These are phyloP conservation scores for Aphanomyces stellatus DNA, from an alignment of 352 stramenopile species.

Conservation along the genomic window DNA sequence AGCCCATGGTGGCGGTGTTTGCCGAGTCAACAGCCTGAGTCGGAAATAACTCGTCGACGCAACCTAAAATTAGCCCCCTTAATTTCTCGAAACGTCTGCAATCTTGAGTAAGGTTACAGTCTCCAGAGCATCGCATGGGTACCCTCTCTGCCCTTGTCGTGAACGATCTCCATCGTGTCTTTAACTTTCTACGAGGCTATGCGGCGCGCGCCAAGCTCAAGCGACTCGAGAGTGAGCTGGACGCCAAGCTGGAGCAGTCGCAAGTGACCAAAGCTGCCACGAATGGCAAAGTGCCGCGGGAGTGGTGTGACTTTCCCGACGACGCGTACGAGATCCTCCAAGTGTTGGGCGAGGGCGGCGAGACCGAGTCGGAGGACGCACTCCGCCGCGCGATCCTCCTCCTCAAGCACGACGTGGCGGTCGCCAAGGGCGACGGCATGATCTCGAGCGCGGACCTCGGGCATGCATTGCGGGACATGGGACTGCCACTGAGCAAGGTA, in stretches of 20 bases:
- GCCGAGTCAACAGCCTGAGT: not conserved
- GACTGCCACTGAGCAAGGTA: slow-evolving; percentile 11
- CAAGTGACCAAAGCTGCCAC: not conserved
- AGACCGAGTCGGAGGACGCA: not conserved
- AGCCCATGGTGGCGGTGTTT: slow-evolving; percentile 7
- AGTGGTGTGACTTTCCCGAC: not conserved
- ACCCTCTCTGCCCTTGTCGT: not conserved
- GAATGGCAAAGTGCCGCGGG: not conserved
- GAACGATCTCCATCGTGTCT: not conserved
- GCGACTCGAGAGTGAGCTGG: not conserved
- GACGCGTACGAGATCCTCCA: not conserved
- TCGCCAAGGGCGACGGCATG: not conserved
- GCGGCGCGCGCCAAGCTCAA: not conserved
- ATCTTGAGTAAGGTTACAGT: no score
- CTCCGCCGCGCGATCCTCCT: not conserved
- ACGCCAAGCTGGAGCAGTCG: not conserved
- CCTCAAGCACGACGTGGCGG: not conserved
- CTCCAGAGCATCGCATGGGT: not conserved
- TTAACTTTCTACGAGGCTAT: not conserved
- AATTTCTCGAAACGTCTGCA: no score
- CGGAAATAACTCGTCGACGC: not conserved
- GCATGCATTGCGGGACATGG: not conserved
- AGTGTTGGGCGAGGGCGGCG: not conserved
- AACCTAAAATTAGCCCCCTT: not conserved
- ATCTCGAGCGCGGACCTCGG: slow-evolving; percentile 4